Base-by-base conservation (phyloP, 169 alveolate genomes). In the Plasmodium fragile region DNA sequence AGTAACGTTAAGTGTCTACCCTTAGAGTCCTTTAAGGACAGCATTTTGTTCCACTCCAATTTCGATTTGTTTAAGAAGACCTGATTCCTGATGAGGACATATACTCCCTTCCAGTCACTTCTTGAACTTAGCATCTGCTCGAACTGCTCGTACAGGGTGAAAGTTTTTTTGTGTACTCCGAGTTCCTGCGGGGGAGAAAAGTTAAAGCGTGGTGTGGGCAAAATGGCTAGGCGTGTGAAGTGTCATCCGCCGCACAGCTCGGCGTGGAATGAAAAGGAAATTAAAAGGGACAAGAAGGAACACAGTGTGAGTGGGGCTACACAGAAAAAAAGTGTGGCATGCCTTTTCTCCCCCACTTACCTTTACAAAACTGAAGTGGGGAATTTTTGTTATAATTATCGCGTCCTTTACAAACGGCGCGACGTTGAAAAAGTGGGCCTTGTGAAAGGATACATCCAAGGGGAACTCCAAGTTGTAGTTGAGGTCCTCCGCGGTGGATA, bases 381-480 rank as follows among this genome's bases (percentile, higher is more conserved):
- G 93, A 10, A 87, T 87, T 69, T 87, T 87, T 7, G 93, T 87
- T 55, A 87, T 87, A 34, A 87, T 87, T 8, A 49, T 78, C 5
- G 93, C 93, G 41, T 87, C 81, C 81, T 87, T 87, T 87, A 87
- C 59, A 77, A 87, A 87, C 2, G 93, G 93, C 10, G 84, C 81
- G 0, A 87, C 82, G 81, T 87, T 87, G 77, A 87, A 87, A 87
- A 87, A 87, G 49, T 87, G 93, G 13, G 93, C 89, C 81, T 87
- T 87, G 71, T 87, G 93, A 87, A 87, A 87, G 69, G 93, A 87
- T 22, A 87, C 25, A 13, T 78, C 93, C 70, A 87, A 55, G 45
- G 93, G 93, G 18, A 87, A 78, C 13, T 78, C 49, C 52, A 87
- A 59, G 34, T 87, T 87, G 49, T 87, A 87, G 28, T 87, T 65